Evolutionary conservation across 169 alveolate species (phyloP).

Genomic region (Plasmodium malariae): DNA sequence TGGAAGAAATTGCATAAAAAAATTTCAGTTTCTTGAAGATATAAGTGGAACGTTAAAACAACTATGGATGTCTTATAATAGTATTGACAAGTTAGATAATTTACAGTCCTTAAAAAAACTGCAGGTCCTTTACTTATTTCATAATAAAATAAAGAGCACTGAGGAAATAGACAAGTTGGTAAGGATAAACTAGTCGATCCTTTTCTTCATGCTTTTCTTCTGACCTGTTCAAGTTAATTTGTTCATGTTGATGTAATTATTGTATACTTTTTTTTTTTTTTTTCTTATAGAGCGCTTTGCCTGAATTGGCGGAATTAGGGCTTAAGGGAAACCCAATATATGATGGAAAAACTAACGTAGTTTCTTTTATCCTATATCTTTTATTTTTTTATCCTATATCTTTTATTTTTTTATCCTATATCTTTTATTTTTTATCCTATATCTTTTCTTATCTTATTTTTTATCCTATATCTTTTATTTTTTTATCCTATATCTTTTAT

Average conservation of each 20-base stretch:
- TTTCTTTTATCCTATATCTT: background rate
- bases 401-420: background rate
- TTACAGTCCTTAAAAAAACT: constrained; percentile 50
- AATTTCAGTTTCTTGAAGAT: constrained; percentile 48
- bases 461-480: too few species aligned
- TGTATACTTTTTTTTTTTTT: background rate
- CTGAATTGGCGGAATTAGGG: constrained; percentile 55
- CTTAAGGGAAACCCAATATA: constrained; percentile 62
- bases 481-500: too few species aligned
- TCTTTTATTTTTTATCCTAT: too few species aligned
- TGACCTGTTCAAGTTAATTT: too few species aligned
- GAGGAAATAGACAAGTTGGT: constrained; percentile 70
- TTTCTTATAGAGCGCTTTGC: constrained; percentile 37
- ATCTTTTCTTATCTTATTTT: too few species aligned
- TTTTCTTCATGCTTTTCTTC: background rate
- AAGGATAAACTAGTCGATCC: background rate
- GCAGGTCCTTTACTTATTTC: constrained; percentile 59
- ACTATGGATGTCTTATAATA: constrained; percentile 52
- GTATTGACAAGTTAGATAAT: constrained; percentile 57
- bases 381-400: background rate
- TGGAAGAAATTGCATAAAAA: constrained; percentile 62
- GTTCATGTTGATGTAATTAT: too few species aligned
- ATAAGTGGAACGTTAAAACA: constrained; percentile 60
- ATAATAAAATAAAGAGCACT: constrained; percentile 43
- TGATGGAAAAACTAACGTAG: constrained; percentile 63